A percentile compares a stretch with the other conserved stretches of the same genome.
Evolutionary conservation across 129 eudicot species (phyloP).

Genomic region (Cynara cardunculus): DNA sequence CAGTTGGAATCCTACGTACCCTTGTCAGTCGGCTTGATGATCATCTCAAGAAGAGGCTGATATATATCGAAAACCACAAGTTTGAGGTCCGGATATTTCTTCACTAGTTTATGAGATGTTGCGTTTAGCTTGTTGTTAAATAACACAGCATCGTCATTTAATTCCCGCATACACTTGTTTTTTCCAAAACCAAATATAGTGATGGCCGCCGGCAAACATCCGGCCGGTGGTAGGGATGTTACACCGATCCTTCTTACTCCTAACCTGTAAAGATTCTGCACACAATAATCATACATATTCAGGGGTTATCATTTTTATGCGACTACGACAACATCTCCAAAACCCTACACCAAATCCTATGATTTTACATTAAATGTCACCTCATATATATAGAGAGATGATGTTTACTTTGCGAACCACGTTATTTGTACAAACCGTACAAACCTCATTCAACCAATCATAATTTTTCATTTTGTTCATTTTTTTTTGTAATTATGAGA

Average conservation of each 20-base stretch:
- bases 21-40: conserved; percentile 41
- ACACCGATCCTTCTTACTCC: conserved; percentile 82
- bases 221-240: conserved; percentile 62
- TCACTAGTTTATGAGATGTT: conserved; percentile 42
- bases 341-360: too few species aligned
- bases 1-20: conserved; percentile 31
- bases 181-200: conserved; percentile 63
- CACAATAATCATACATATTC: background rate
- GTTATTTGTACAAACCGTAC: too few species aligned
- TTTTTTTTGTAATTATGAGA: too few species aligned
- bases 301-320: background rate
- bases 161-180: conserved; percentile 49
- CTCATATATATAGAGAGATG: too few species aligned
- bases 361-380: too few species aligned
- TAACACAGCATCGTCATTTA: conserved; percentile 53
- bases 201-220: conserved; percentile 85
- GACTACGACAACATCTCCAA: background rate
- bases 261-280: conserved; percentile 49
- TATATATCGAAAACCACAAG: conserved; percentile 78
- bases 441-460: too few species aligned
- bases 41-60: conserved; percentile 56
- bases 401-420: too few species aligned
- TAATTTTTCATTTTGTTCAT: too few species aligned
- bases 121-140: conserved; percentile 64
- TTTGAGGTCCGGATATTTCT: conserved; percentile 42